Conservation (phyloP, 306 rosid species). For the Lotus japonicus region DNA sequence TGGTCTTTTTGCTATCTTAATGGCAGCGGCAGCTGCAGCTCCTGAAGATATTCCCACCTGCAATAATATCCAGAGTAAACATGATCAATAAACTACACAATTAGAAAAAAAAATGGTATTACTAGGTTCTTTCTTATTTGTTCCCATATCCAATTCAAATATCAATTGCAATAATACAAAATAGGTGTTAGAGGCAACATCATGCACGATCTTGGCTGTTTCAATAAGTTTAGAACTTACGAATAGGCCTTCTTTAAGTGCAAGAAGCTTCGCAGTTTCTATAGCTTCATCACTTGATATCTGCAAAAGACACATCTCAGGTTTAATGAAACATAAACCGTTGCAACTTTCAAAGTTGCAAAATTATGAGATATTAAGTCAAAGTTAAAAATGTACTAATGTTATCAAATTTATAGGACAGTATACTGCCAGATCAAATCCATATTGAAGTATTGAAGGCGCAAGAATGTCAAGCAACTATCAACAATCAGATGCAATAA, state of each 20-base stretch:
- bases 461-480: not conserved
- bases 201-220: not conserved
- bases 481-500: not conserved
- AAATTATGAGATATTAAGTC: not conserved
- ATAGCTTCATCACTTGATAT: constrained; percentile 65
- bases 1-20: constrained; percentile 58
- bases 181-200: not conserved
- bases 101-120: not conserved
- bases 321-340: constrained; percentile 10
- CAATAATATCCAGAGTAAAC: constrained; percentile 8
- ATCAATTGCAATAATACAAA: not conserved
- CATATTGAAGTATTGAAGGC: not conserved
- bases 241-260: constrained; percentile 69
- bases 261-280: constrained; percentile 68
- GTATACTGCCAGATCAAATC: not conserved
- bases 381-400: not conserved
- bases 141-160: not conserved
- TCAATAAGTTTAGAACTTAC: constrained; percentile 46
- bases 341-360: not conserved
- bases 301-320: constrained; percentile 31
- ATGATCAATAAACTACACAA: not conserved
- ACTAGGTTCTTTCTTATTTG: not conserved
- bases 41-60: constrained; percentile 81
- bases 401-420: not conserved
- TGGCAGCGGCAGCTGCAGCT: constrained; percentile 70